phyloP scores from a whole-genome alignment of 495 filamentous ascomycete species.

The Choiromyces venosus region DNA sequence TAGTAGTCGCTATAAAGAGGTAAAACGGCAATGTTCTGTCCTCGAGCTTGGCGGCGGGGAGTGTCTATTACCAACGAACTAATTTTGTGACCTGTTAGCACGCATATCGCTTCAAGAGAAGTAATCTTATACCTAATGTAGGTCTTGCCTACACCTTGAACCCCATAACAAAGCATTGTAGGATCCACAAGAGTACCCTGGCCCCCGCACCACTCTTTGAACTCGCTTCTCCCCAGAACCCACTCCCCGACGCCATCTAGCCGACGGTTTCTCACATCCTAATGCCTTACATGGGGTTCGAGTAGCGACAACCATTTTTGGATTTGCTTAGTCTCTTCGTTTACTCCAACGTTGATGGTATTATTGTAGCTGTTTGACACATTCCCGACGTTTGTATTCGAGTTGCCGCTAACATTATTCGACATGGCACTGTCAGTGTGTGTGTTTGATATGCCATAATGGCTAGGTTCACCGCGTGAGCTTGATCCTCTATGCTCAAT shows the following conservation, averaged over 20 bases:
- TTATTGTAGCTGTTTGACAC: neutral
- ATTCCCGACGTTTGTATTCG: neutral
- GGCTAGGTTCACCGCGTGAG: neutral
- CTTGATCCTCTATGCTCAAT: neutral
- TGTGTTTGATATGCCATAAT: neutral
- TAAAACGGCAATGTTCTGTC: neutral
- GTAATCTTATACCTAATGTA: neutral
- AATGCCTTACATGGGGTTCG: neutral
- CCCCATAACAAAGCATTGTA: neutral
- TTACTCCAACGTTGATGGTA: neutral
- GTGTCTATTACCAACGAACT: neutral
- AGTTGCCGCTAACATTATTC: too few species aligned
- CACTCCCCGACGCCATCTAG: neutral
- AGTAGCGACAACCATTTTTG: neutral
- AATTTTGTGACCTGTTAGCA: neutral
- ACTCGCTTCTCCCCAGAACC: neutral
- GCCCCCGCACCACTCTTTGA: neutral
- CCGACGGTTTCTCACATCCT: neutral
- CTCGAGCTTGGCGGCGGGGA: neutral
- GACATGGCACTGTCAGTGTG: neutral
- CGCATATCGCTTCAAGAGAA: neutral
- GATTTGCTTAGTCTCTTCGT: neutral
- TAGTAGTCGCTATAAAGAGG: neutral
- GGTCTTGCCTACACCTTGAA: neutral
- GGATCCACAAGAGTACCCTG: neutral